phyloP scores from a whole-genome alignment of 768 basidiomycete genomes.

The Pulveroboletus sp. region DNA sequence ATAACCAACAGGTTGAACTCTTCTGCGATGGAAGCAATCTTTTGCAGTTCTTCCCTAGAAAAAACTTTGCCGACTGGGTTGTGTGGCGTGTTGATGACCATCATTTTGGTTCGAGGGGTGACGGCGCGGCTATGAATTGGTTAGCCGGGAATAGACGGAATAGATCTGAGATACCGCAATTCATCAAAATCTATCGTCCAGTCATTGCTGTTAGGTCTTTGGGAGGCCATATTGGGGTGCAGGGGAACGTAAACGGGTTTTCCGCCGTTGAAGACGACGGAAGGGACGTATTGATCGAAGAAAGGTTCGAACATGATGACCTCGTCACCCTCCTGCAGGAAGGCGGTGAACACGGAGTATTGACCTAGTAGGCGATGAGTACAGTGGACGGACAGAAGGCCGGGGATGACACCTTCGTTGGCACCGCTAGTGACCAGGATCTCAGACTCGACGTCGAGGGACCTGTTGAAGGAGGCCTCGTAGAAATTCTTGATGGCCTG shows the following conservation, averaged over 20 bases:
- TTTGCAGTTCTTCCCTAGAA: constrained; percentile 72
- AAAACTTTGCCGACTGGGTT: constrained; percentile 99
- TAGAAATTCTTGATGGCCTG: constrained; percentile 84
- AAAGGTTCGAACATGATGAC: constrained; percentile 99
- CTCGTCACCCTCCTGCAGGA: constrained; percentile 88
- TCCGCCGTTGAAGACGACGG: constrained; percentile 91
- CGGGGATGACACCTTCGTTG: constrained; percentile 69
- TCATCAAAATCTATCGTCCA: constrained; percentile 93
- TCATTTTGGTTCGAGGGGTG: constrained; percentile 88
- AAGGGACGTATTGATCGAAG: constrained; percentile 94
- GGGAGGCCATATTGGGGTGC: constrained; percentile 66
- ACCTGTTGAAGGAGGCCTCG: constrained; percentile 57
- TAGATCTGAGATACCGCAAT: constrained; percentile 50
- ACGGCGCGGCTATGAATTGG: constrained; percentile 58
- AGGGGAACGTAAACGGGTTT: constrained; percentile 92
- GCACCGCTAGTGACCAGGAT: constrained; percentile 95
- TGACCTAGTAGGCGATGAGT: constrained; percentile 47
- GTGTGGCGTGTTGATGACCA: constrained; percentile 94
- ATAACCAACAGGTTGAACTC: constrained; percentile 91
- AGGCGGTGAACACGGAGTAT: constrained; percentile 90
- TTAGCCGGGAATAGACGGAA: background rate
- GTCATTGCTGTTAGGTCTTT: constrained; percentile 58
- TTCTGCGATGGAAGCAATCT: constrained; percentile 82
- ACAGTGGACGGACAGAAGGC: background rate
- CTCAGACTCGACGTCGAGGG: constrained; percentile 79